A percentile compares a stretch with the other conserved stretches of the same genome.
Evolutionary conservation across 2,329 filamentous ascomycete species (phyloP).

Genomic region (Botrytis sinoallii): DNA sequence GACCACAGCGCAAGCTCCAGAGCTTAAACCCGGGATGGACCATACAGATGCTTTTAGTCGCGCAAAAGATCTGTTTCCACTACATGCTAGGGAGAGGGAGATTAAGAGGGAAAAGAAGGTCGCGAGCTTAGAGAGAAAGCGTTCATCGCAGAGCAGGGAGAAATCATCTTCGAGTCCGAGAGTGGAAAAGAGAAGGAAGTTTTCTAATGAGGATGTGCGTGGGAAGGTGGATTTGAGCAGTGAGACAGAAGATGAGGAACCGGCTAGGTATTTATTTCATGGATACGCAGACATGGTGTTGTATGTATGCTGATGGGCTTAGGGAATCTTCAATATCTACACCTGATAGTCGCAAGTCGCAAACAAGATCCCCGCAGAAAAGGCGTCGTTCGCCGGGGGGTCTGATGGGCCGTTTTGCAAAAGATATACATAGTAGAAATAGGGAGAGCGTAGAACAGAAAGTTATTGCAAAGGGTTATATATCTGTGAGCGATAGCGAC

Average conservation of each 20-base stretch:
- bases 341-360: conserved; percentile 25
- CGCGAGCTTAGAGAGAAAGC: conserved; percentile 29
- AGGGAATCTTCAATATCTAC: conserved; percentile 30
- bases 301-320: conserved; percentile 5
- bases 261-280: conserved; percentile 7
- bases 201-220: conserved; percentile 23
- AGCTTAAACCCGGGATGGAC: conserved; percentile 37
- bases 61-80: conserved; percentile 45
- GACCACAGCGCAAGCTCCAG: conserved; percentile 43
- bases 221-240: conserved; percentile 22
- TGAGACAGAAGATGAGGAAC: conserved; percentile 19
- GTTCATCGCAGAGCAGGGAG: conserved; percentile 30
- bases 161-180: conserved; percentile 25
- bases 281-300: background rate
- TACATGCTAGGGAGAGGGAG: conserved; percentile 44
- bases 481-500: conserved; percentile 32
- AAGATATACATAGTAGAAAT: conserved; percentile 22
- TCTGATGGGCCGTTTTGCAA: conserved; percentile 26
- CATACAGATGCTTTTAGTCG: conserved; percentile 47
- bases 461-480: conserved; percentile 23
- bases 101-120: conserved; percentile 38
- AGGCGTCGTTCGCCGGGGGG: conserved; percentile 21
- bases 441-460: conserved; percentile 17
- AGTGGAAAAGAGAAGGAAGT: conserved; percentile 32
- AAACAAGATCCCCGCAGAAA: conserved; percentile 14